Evolutionary conservation across 2,329 filamentous ascomycete genomes (phyloP).

Genomic region (Penicillium glabrum): DNA sequence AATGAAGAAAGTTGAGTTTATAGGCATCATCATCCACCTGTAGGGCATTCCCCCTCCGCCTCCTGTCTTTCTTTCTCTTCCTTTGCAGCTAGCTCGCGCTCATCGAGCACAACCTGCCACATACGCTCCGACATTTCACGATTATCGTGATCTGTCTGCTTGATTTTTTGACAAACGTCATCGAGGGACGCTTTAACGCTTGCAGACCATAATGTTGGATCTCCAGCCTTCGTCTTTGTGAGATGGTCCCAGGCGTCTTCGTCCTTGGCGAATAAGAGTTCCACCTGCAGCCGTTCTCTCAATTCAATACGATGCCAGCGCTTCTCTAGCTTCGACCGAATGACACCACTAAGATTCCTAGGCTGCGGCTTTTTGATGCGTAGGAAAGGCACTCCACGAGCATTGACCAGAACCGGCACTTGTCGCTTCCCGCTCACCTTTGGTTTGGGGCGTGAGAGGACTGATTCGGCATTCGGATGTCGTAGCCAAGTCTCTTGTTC

Average conservation of each 20-base stretch:
- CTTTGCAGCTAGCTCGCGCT: slow-evolving; percentile 35
- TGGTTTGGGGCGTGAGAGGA: slow-evolving; percentile 36
- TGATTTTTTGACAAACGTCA: slow-evolving; percentile 25
- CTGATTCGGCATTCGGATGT: slow-evolving; percentile 34
- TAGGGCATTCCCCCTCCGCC: neutral
- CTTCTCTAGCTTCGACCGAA: slow-evolving; percentile 36
- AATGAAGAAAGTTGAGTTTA: neutral
- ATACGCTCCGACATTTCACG: slow-evolving; percentile 32
- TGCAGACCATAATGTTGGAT: slow-evolving; percentile 26
- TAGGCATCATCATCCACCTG: neutral
- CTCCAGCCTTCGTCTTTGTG: slow-evolving; percentile 15
- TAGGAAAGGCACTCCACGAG: slow-evolving; percentile 43
- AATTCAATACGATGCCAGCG: slow-evolving; percentile 36
- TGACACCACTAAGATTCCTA: slow-evolving; percentile 36
- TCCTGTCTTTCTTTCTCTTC: slow-evolving; percentile 20
- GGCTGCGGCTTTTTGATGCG: slow-evolving; percentile 48
- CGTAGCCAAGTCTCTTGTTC: slow-evolving; percentile 29
- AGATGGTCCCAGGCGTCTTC: slow-evolving; percentile 46
- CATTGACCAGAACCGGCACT: slow-evolving; percentile 43
- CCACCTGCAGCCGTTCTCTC: slow-evolving; percentile 30
- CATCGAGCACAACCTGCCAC: slow-evolving; percentile 43
- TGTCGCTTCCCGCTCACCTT: slow-evolving; percentile 38
- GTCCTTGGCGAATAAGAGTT: slow-evolving; percentile 35
- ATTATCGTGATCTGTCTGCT: slow-evolving; percentile 27
- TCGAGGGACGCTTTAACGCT: slow-evolving; percentile 18